A percentile compares a stretch with the other conserved stretches of the same genome.
Conservation (phyloP, 164 flowering plant genomes). For the Tetracentron sinense region DNA sequence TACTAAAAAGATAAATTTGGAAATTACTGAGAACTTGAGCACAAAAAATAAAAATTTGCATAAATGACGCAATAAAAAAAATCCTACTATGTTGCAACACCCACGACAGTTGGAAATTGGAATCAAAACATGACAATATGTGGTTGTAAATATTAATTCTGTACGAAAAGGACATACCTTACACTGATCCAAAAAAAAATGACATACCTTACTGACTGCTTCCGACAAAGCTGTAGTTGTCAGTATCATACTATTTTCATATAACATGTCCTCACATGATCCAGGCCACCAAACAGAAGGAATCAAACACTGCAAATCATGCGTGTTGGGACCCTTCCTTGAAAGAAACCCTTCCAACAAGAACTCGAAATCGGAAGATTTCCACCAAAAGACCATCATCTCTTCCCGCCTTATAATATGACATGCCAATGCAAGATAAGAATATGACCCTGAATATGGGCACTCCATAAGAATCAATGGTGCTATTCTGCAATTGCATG, state of each 20-base stretch:
- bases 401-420: constrained; percentile 75
- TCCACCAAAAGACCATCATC: constrained; percentile 83
- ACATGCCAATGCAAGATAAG: constrained; percentile 80
- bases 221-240: constrained; percentile 70
- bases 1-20: no score
- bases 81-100: no score
- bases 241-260: constrained; percentile 70
- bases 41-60: no score
- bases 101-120: no score
- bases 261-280: constrained; percentile 62
- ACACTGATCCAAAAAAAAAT: no score
- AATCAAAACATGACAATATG: neutral
- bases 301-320: constrained; percentile 73
- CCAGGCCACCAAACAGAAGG: constrained; percentile 98
- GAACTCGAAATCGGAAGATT: constrained; percentile 68
- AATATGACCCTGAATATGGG: constrained; percentile 86
- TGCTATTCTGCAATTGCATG: constrained; percentile 72
- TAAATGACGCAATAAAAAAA: no score
- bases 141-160: neutral
- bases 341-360: constrained; percentile 83
- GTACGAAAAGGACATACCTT: constrained; percentile 7
- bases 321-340: constrained; percentile 68
- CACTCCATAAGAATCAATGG: constrained; percentile 65
- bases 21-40: no score
- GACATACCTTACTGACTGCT: constrained; percentile 72